Percentiles rank a stretch among this genome's conserved stretches.
These are phyloP conservation scores for Trichosporon faecale DNA, from an alignment of 1,284 basidiomycete genomes.

Conservation along the genomic window DNA sequence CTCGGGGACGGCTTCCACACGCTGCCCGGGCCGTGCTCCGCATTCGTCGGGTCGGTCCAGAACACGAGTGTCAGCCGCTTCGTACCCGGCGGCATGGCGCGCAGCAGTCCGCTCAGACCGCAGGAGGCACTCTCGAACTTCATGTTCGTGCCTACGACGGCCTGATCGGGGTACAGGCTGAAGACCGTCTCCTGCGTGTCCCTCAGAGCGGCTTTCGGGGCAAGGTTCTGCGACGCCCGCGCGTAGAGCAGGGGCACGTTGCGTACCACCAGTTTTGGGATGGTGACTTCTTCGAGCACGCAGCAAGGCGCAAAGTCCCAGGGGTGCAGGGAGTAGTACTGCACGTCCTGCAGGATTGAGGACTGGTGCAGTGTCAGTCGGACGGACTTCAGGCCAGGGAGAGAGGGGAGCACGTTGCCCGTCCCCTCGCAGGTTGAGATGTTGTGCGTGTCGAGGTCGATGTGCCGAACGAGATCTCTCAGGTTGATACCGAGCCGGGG, in stretches of 20 bases:
- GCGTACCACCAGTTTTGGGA: conserved; percentile 13
- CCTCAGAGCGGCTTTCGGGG: background rate
- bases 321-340: background rate
- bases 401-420: background rate
- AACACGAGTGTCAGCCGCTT: background rate
- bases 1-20: background rate
- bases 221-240: background rate
- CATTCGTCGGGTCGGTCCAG: conserved; percentile 2
- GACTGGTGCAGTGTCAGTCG: conserved; percentile 5
- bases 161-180: conserved; percentile 16
- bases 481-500: background rate
- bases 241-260: conserved; percentile 19
- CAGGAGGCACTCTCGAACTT: conserved; percentile 16
- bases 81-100: background rate
- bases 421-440: background rate
- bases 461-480: background rate
- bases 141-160: conserved; percentile 17
- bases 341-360: background rate
- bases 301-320: conserved; percentile 7
- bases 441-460: background rate
- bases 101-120: background rate
- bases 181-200: background rate
- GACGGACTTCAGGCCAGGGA: background rate
- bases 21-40: background rate
- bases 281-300: background rate